A percentile compares a stretch with the other conserved stretches of the same genome.
Conservation (phyloP, 768 basidiomycete species). For the Leccinum fibrillosum region DNA sequence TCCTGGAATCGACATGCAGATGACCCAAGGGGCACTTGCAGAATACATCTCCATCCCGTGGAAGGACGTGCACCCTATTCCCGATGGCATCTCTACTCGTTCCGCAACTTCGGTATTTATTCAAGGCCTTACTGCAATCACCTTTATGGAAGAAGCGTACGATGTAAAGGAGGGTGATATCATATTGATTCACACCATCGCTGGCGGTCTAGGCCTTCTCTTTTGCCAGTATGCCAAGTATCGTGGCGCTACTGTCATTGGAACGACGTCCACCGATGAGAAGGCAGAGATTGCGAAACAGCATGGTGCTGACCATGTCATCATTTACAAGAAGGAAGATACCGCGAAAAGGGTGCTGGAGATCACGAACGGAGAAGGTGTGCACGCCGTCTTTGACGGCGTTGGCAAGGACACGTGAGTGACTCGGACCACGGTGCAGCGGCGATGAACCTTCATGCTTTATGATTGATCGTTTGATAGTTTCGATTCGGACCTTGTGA, state of each 20-base stretch:
- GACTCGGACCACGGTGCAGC: background rate
- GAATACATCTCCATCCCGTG: conserved; percentile 71
- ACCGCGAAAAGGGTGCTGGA: conserved; percentile 71
- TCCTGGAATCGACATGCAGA: conserved; percentile 30
- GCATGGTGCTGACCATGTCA: conserved; percentile 84
- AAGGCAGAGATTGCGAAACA: conserved; percentile 80
- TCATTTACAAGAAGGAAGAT: conserved; percentile 74
- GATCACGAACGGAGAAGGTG: conserved; percentile 75
- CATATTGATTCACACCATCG: conserved; percentile 86
- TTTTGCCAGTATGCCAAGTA: conserved; percentile 66
- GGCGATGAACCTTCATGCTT: background rate
- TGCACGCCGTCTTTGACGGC: conserved; percentile 88
- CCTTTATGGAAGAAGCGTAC: conserved; percentile 83
- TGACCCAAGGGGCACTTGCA: conserved; percentile 52
- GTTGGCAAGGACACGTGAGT: conserved; percentile 95
- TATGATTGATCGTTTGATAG: conserved; percentile 33
- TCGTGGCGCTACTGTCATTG: conserved; percentile 86
- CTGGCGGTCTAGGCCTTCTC: conserved; percentile 80
- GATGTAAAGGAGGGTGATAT: conserved; percentile 75
- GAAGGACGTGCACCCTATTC: conserved; percentile 60
- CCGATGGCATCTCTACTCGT: conserved; percentile 53
- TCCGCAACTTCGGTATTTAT: conserved; percentile 65
- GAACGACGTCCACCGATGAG: conserved; percentile 81
- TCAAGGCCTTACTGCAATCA: conserved; percentile 76
- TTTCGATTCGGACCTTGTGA: conserved; percentile 75